Evolutionary conservation across 208 protist genomes (phyloP).

Genomic region (Acanthamoeba healyi): DNA sequence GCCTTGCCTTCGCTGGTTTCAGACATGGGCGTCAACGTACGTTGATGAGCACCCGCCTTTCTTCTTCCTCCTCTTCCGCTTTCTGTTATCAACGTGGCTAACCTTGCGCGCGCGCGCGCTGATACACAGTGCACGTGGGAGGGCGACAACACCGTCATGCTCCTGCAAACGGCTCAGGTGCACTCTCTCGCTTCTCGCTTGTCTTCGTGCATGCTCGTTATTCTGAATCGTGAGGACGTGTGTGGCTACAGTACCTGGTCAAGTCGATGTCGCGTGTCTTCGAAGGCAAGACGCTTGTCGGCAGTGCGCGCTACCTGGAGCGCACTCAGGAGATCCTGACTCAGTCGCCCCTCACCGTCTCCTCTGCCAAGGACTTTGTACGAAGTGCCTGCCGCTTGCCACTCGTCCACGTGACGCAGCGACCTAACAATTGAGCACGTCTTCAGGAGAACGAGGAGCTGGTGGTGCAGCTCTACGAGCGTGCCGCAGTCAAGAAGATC

Average conservation of each 20-base stretch:
- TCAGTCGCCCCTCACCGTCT: background rate
- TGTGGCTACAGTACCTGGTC: constrained; percentile 41
- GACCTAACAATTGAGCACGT: no score
- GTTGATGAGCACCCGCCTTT: no score
- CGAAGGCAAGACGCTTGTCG: constrained; percentile 20
- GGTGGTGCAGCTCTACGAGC: constrained; percentile 50
- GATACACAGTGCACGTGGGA: constrained; percentile 8
- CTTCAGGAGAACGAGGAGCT: constrained; percentile 37
- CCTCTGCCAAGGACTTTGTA: constrained; percentile 8
- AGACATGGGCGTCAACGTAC: constrained; percentile 59
- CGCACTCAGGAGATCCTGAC: constrained; percentile 44
- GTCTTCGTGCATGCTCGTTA: background rate
- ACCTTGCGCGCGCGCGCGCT: no score
- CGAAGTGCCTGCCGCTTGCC: no score
- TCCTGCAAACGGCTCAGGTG: constrained; percentile 63
- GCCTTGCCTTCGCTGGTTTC: constrained; percentile 28
- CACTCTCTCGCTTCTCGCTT: background rate
- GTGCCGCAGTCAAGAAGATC: constrained; percentile 8
- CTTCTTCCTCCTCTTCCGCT: no score
- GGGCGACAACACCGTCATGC: constrained; percentile 77
- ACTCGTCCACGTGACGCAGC: background rate
- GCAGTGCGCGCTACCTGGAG: constrained; percentile 52
- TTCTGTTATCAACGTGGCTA: no score
- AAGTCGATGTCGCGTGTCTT: constrained; percentile 38
- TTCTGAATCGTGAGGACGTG: no score